Evolutionary conservation across 108 stramenopile species (phyloP), one percentile per base, ranked within the genome.

Genomic region (Asterionellopsis glacialis): DNA sequence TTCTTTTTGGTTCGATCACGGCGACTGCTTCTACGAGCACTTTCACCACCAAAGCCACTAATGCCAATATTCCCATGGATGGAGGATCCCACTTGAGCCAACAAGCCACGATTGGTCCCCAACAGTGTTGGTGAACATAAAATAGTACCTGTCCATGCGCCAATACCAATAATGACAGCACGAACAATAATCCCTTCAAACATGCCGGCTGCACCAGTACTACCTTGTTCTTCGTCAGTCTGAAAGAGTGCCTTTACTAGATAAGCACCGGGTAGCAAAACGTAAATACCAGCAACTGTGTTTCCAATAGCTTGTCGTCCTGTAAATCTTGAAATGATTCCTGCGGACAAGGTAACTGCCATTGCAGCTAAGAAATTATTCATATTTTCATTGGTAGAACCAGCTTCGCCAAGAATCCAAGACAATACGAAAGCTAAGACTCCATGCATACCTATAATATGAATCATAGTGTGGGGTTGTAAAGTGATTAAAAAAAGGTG

Each of bases 231-330:
- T 9, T 26, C 16, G 21, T 24, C 40, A 11, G 55, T 16, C 13
- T 33, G 40, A 48, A 63, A 63, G 14, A 70, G 56, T 16, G 41
- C 63, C 27, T 41, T 52, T 9, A 48, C 63, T 28, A 70, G 18
- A 41, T 70, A 70, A 14, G 69, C 44, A 4, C 69, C 69, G 27
- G 69, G 69, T 15, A 70, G 16, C 1, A 70, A 40, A 3, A 42
- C 69, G 39, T 58, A 70, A 19, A 70, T 38, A 1, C 69, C 69
- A 15, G 69, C 48, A 5, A 70, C 45, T 14, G 63, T 64, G 51
- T 70, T 48, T 4, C 69, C 69, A 9, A 70, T 12, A 24, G 69
- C 69, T 15, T 70, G 63, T 9, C 69, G 63, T 25, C 69, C 69
- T 5, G 63, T 70, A 28, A 64, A 70, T 15, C 69, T 42, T 10